A percentile compares a stretch with the other conserved stretches of the same genome.
Conservation (phyloP, 2,329 filamentous ascomycete species). For the Sarocladium strictum region DNA sequence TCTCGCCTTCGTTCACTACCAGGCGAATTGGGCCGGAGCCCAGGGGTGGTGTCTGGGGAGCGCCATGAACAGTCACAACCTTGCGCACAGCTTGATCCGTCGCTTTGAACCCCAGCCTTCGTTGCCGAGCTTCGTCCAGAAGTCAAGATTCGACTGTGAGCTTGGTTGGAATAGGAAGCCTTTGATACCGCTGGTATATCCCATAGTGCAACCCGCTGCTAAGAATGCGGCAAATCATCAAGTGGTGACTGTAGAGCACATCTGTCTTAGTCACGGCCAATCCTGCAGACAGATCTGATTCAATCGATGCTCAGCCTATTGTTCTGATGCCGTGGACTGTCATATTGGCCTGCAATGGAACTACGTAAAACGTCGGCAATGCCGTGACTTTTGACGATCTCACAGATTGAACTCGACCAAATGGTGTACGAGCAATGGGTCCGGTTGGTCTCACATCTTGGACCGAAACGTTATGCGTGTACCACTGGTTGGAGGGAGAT, state of each 20-base stretch:
- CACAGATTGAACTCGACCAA: too few species aligned
- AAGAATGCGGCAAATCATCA: background rate
- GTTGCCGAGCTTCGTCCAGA: slow-evolving; percentile 14
- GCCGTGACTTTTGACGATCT: too few species aligned
- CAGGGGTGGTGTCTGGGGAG: background rate
- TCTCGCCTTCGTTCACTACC: background rate
- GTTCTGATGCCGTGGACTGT: background rate
- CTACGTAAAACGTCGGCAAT: too few species aligned
- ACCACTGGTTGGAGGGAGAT: too few species aligned
- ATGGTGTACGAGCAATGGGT: too few species aligned
- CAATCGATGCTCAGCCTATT: background rate
- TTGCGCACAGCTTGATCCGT: background rate
- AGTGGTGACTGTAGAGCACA: too few species aligned
- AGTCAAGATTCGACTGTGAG: slow-evolving; percentile 17
- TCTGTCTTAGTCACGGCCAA: slow-evolving; percentile 7
- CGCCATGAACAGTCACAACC: background rate
- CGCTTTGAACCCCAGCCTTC: background rate
- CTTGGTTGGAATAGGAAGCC: slow-evolving; percentile 17
- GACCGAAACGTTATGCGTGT: too few species aligned
- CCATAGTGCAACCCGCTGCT: slow-evolving; percentile 18
- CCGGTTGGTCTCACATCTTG: too few species aligned
- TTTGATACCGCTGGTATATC: slow-evolving; percentile 25
- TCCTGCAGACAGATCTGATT: too few species aligned
- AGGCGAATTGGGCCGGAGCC: background rate
- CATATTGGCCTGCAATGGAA: too few species aligned